Conservation (phyloP, 2,329 filamentous ascomycete genomes). For the Canariomyces notabilis region DNA sequence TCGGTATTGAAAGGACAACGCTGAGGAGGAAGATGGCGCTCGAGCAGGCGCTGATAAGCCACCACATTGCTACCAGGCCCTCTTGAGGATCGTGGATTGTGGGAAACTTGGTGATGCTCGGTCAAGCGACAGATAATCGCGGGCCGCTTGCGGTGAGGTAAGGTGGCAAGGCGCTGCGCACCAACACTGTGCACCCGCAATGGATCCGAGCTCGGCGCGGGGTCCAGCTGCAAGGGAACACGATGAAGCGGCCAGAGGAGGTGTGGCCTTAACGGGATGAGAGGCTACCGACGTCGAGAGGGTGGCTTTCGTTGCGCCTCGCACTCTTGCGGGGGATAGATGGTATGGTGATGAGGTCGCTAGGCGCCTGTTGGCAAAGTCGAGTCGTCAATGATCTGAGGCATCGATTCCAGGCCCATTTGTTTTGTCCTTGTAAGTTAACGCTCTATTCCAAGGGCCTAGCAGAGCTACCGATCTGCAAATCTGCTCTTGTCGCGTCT, state of each 20-base stretch:
- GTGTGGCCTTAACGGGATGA: not conserved
- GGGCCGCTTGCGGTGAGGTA: conserved; percentile 7
- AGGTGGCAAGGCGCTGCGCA: conserved; percentile 2
- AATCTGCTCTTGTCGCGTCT: not conserved
- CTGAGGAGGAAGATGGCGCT: conserved; percentile 82
- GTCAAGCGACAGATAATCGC: not conserved
- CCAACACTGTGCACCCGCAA: conserved; percentile 14
- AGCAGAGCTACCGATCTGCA: not conserved
- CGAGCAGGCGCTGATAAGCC: conserved; percentile 72
- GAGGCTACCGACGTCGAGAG: not conserved
- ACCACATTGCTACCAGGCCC: conserved; percentile 57
- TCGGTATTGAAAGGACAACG: conserved; percentile 91
- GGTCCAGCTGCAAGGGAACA: conserved; percentile 3
- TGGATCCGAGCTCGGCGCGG: conserved; percentile 4
- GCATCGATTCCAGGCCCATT: conserved; percentile 8
- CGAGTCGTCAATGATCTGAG: conserved; percentile 12
- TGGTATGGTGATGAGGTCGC: conserved; percentile 6
- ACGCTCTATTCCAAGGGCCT: not conserved
- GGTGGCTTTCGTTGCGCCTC: not conserved
- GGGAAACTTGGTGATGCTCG: not conserved
- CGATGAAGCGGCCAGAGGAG: not conserved
- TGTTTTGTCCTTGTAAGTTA: not conserved
- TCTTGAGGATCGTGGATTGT: conserved; percentile 18
- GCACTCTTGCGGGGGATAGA: conserved; percentile 3
- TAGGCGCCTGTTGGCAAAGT: conserved; percentile 7